Evolutionary conservation across 768 basidiomycete species (phyloP).

Genomic region (Hydnum rufescens): DNA sequence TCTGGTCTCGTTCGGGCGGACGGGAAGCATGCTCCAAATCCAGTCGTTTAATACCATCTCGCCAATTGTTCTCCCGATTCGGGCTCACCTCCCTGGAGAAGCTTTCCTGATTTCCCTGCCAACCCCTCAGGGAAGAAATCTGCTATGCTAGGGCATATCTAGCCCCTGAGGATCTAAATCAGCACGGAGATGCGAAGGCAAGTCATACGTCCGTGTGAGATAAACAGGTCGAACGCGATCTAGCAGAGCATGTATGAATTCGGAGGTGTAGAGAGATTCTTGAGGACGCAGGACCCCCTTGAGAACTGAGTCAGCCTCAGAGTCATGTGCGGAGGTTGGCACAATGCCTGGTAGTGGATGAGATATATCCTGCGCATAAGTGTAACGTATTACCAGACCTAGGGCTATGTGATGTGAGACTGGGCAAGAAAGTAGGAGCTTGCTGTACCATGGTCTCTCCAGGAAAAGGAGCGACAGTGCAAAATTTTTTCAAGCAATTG

Average conservation of each 20-base stretch:
- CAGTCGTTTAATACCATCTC: constrained; percentile 93
- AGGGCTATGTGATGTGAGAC: too few relatives aligned
- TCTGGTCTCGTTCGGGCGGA: constrained; percentile 83
- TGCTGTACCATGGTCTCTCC: constrained; percentile 99
- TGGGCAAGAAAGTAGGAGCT: too few relatives aligned
- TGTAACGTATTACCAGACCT: constrained; percentile 99
- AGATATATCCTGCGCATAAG: constrained; percentile 91
- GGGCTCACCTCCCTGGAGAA: constrained; percentile 87
- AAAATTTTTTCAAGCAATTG: constrained; percentile 97
- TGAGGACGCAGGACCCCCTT: constrained; percentile 96
- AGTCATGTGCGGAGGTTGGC: constrained; percentile 78
- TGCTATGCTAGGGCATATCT: constrained; percentile 49
- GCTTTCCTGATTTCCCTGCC: constrained; percentile 76
- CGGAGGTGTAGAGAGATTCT: constrained; percentile 76
- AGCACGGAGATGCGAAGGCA: constrained; percentile 35
- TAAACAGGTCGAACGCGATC: constrained; percentile 65
- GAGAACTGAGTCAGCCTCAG: constrained; percentile 76
- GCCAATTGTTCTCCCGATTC: constrained; percentile 77
- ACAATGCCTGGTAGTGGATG: constrained; percentile 97
- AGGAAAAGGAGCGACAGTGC: constrained; percentile 86
- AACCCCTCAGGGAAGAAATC: constrained; percentile 68
- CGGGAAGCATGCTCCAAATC: constrained; percentile 94
- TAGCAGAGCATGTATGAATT: constrained; percentile 78
- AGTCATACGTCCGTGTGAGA: constrained; percentile 8
- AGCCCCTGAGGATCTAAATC: constrained; percentile 17